Base-by-base conservation (phyloP, 1,284 basidiomycete genomes). In the Rhodotorula glutinis region DNA sequence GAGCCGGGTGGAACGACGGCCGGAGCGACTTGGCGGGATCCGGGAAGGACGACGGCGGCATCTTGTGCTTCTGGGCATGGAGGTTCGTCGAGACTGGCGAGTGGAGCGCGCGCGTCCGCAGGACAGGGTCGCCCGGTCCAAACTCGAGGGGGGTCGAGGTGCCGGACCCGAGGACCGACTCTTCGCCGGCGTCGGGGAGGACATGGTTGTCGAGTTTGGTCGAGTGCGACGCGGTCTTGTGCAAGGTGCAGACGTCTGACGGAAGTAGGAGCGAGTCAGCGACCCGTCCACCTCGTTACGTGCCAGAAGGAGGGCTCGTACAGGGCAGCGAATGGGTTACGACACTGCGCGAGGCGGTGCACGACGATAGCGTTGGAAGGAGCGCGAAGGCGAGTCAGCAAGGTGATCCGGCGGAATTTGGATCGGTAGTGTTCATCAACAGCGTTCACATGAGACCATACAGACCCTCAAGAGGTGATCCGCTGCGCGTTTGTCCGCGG, bases 271-370 rank as follows among this genome's bases (percentile, higher is more conserved):
- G 14, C 14, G 21, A 23, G 55, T 47, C 40, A 57, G 47, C 23
- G 33, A 7, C 21, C 7, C 2, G 29, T 4, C 7, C 3, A 3
- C 9, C 14, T 25, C 0, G 25, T 14, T 3, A 16, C 7, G 33
- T 10, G 25, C 11, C 30, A 16, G 51, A 16, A 13, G 33, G 27
- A 21, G 14, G 7, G 16, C 1, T 40, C 67, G 29, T 21, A 73
- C 70, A 73, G 14, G 72, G 72, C 29, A 73, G 60, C 21, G 70
- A 72, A 38, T 73, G 72, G 4, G 69, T 67, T 27, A 73, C 72
- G 30, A 73, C 72, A 29, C 72, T 73, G 70, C 53, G 11, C n/a
- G 63, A 46, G 49, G 41, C 46, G 53, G 59, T 33, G 40, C 46
- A 58, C 8, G 56, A 44, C 43, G 53, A 44, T n/a, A 27, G 23